Evolutionary conservation across 371 early-diverging fungal species (phyloP).

Genomic region (Apophysomyces sp.): DNA sequence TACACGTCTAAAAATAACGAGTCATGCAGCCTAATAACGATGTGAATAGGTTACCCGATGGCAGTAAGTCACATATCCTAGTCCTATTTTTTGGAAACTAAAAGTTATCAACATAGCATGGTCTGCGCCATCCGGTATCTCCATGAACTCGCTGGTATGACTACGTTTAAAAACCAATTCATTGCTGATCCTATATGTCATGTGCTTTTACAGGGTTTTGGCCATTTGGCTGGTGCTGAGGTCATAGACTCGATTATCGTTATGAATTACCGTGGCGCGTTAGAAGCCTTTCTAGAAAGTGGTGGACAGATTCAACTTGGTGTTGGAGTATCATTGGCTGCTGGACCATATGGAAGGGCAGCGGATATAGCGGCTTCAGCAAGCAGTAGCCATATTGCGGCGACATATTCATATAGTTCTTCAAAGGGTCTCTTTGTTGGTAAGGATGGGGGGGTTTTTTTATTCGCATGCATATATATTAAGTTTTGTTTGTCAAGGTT

Average conservation of each 20-base stretch:
- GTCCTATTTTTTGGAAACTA: not conserved
- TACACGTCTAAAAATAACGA: not conserved
- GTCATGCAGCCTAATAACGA: not conserved
- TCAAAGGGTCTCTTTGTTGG: conserved; percentile 39
- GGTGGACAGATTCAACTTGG: conserved; percentile 46
- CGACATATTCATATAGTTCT: conserved; percentile 40
- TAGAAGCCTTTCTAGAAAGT: conserved; percentile 40
- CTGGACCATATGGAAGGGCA: conserved; percentile 35
- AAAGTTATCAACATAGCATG: conserved; percentile 22
- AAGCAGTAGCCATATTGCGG: conserved; percentile 30
- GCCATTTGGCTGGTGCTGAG: conserved; percentile 37
- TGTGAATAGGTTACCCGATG: conserved; percentile 33
- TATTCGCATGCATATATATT: not conserved
- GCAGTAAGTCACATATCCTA: conserved; percentile 22
- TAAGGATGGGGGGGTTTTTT: not conserved
- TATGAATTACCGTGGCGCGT: conserved; percentile 42
- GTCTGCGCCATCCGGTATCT: conserved; percentile 48
- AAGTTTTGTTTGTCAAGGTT: conserved; percentile 13
- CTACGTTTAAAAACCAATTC: not conserved
- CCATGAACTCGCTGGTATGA: conserved; percentile 35
- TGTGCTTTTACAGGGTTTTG: conserved; percentile 25
- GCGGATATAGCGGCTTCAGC: conserved; percentile 32
- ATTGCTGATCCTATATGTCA: not conserved
- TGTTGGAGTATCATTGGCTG: conserved; percentile 30
- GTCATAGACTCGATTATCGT: conserved; percentile 40